Percentiles rank a stretch among this genome's conserved stretches.
phyloP scores from a whole-genome alignment of 768 basidiomycete species.

The Russula lepida region DNA sequence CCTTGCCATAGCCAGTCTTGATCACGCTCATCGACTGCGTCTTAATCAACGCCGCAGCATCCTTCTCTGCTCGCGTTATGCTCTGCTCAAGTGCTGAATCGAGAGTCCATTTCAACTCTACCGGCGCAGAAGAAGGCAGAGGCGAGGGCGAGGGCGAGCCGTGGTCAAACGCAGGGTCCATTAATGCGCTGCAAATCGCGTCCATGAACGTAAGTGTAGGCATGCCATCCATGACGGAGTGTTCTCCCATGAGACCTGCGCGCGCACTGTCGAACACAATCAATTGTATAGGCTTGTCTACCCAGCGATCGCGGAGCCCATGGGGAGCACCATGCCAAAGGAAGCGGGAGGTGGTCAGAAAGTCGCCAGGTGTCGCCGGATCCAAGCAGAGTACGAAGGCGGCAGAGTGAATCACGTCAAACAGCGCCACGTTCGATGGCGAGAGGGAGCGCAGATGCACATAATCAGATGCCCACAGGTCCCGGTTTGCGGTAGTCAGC shows the following conservation, averaged over 20 bases:
- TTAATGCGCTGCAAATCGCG: slow-evolving; percentile 52
- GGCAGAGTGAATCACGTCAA: slow-evolving; percentile 72
- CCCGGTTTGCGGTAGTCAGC: slow-evolving; percentile 71
- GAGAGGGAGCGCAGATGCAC: slow-evolving; percentile 38
- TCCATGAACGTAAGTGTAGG: slow-evolving; percentile 70
- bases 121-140: slow-evolving; percentile 29
- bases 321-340: slow-evolving; percentile 69
- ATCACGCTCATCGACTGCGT: slow-evolving; percentile 56
- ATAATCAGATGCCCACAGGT: slow-evolving; percentile 64
- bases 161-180: slow-evolving; percentile 55
- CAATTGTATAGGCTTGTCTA: slow-evolving; percentile 86
- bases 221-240: slow-evolving; percentile 86
- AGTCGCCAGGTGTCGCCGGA: slow-evolving; percentile 41
- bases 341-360: slow-evolving; percentile 54
- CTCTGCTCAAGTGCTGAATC: slow-evolving; percentile 39
- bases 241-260: slow-evolving; percentile 89
- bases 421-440: slow-evolving; percentile 51
- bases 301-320: slow-evolving; percentile 71
- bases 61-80: slow-evolving; percentile 48
- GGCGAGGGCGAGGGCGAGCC: slow-evolving; percentile 31
- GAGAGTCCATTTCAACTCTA: slow-evolving; percentile 58
- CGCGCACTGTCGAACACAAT: slow-evolving; percentile 75
- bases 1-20: slow-evolving; percentile 75
- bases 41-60: slow-evolving; percentile 48
- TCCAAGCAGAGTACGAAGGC: slow-evolving; percentile 84